Base-by-base conservation (phyloP, 768 basidiomycete genomes). In the Mycena galopus region DNA sequence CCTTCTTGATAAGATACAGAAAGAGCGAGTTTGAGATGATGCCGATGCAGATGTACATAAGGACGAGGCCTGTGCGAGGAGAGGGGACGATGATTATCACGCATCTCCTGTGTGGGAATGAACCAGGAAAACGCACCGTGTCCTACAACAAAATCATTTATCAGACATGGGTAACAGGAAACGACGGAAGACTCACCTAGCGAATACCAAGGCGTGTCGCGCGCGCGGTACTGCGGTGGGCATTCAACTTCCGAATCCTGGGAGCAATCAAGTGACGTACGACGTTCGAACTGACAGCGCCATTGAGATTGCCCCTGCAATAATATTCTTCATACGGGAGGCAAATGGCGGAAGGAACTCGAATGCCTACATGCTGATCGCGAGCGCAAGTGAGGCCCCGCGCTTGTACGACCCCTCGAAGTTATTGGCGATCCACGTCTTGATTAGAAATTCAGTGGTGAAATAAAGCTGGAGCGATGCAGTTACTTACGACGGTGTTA, bases 331-430 rank as follows among this genome's bases (percentile, higher is more conserved):
- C 9, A 27, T 1, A 27, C 19, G 42, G 37, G 50, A n/a, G 64
- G 78, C 69, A 47, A 82, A 79, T 81, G 23, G 11, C 21, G 32
- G 29, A 58, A 3, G 16, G 39, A 33, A n/a, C 16, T 60, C 25
- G 23, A 8, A 33, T n/a, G 16, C 70, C 44, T 25, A 88, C 74
- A 75, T 75, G 53, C 92, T 91, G 71, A 93, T 92, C 4, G 91
- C 90, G 87, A 93, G 89, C 2, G 88, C 92, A 4, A 94, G 84
- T 2, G 90, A 90, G 14, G 91, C 89, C 59, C 89, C 88, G 11
- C 93, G 89, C 79, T 94, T 94, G 78, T 93, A 94, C 4, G 91
- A 86, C 0, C 93, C 92, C 77, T 94, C 93, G 47, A 90, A 86
- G 69, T 93, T 94, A 64, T 90, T 87, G 21, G 90, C 90, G 21